Percentiles rank a stretch among this genome's conserved stretches.
These are phyloP conservation scores for Polygonum maritimum DNA, from an alignment of 148 eudicot genomes.

Conservation along the genomic window DNA sequence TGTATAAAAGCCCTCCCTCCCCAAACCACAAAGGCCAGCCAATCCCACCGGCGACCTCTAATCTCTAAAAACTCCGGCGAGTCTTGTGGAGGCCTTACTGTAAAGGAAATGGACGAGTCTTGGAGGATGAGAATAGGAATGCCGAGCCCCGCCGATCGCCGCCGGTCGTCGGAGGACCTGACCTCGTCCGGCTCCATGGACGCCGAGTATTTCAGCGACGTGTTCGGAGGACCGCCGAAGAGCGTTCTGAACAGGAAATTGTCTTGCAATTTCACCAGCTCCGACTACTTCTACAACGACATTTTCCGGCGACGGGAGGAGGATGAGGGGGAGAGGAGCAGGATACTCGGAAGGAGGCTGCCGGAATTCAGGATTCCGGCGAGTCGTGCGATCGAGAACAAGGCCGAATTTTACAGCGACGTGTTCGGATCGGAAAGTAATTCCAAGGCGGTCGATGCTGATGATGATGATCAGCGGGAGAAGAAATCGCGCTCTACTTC, in stretches of 20 bases:
- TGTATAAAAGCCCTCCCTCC: conserved; percentile 5
- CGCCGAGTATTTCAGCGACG: conserved; percentile 34
- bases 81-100: neutral
- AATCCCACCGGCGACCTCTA: neutral
- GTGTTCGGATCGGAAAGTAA: neutral
- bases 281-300: conserved; percentile 35
- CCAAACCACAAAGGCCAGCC: neutral
- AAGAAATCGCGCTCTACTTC: neutral
- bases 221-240: conserved; percentile 68
- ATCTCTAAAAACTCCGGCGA: neutral
- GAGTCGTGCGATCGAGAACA: neutral
- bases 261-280: conserved; percentile 21
- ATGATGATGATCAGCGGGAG: neutral
- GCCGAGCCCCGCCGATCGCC: neutral
- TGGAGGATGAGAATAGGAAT: conserved; percentile 6
- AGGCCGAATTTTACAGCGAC: neutral
- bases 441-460: neutral
- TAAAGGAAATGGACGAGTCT: neutral
- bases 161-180: neutral
- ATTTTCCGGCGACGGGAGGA: conserved; percentile 36
- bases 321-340: neutral
- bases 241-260: conserved; percentile 38
- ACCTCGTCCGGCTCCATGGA: neutral
- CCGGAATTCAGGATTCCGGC: neutral
- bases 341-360: neutral